These are phyloP conservation scores for Logfia minima DNA, from an alignment of 129 eudicot genomes.

Conservation along the genomic window DNA sequence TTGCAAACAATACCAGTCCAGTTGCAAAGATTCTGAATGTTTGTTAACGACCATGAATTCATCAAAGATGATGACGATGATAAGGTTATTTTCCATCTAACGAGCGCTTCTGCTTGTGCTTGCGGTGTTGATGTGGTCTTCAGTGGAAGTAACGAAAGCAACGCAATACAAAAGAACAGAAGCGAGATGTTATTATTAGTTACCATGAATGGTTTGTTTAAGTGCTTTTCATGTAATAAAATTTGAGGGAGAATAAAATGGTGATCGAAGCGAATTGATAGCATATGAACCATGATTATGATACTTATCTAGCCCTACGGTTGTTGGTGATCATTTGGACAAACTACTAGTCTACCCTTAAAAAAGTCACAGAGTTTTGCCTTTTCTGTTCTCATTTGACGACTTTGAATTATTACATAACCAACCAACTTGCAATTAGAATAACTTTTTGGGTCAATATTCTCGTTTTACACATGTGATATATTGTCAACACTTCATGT, in stretches of 20 bases:
- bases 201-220: conserved; percentile 37
- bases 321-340: too few relatives aligned
- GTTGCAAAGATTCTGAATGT: conserved; percentile 54
- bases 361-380: too few relatives aligned
- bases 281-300: neutral
- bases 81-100: conserved; percentile 65
- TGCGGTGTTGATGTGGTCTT: conserved; percentile 38
- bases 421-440: too few relatives aligned
- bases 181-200: conserved; percentile 16
- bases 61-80: conserved; percentile 42
- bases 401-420: too few relatives aligned
- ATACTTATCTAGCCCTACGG: too few relatives aligned
- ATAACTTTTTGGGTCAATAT: too few relatives aligned
- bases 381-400: too few relatives aligned
- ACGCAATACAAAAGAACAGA: conserved; percentile 31
- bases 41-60: conserved; percentile 62
- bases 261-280: conserved; percentile 11
- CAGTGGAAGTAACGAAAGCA: conserved; percentile 42
- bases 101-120: conserved; percentile 72
- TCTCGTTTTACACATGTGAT: too few relatives aligned
- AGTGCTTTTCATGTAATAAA: conserved; percentile 6
- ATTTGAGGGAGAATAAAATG: conserved; percentile 17
- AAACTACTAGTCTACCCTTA: too few relatives aligned
- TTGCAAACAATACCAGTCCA: conserved; percentile 76
- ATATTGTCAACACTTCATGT: too few relatives aligned